A percentile compares a stretch with the other conserved stretches of the same genome.
These are phyloP conservation scores for sorghum (Sorghum bicolor) DNA, from an alignment of 176 grass and related monocot species.

Conservation along the genomic window Sorghum_bicolor_NCBIv3 NC_012876.2:58588001-58588500, in stretches of 20 bases:
- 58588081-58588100: too few species aligned
- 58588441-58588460: background rate
- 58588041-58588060: too few species aligned
- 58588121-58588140: background rate
- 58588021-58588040: too few species aligned
- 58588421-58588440: background rate
- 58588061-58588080: too few species aligned
- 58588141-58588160: background rate
- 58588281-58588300: slow-evolving; percentile 17
- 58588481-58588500: background rate
- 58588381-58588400: slow-evolving; percentile 22
- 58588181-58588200: slow-evolving; percentile 21
- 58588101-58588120: too few species aligned
- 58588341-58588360: slow-evolving; percentile 14
- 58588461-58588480: background rate
- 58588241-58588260: slow-evolving; percentile 22
- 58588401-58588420: background rate
- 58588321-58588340: slow-evolving; percentile 30
- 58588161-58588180: background rate
- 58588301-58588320: slow-evolving; percentile 63
- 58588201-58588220: background rate
- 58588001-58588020: too few species aligned
- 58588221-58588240: slow-evolving; percentile 29
- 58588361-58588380: slow-evolving; percentile 17
- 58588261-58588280: slow-evolving; percentile 29